Conservation (phyloP, 2,329 filamentous ascomycete species). For the Neonectria ditissima region DNA sequence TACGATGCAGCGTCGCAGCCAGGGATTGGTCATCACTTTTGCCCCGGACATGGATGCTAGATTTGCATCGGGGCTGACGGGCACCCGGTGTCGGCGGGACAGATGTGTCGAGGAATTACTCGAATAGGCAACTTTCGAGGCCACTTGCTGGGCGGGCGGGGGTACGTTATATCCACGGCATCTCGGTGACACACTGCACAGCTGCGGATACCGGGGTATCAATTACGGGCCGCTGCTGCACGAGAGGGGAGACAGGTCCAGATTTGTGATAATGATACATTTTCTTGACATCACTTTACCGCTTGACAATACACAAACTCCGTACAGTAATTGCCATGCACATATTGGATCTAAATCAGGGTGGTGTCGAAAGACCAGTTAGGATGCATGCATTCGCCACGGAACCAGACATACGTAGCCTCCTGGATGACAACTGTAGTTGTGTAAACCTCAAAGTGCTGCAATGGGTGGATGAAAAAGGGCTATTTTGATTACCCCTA, state of each 20-base stretch:
- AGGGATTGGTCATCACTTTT: slow-evolving; percentile 3
- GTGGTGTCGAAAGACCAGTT: too few relatives aligned
- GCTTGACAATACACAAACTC: neutral
- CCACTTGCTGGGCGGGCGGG: neutral
- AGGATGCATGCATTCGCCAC: too few relatives aligned
- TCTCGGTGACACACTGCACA: too few relatives aligned
- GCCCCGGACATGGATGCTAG: slow-evolving; percentile 1
- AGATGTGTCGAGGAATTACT: neutral
- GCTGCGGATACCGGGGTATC: neutral
- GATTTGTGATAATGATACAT: neutral
- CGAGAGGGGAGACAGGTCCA: neutral
- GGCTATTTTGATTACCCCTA: neutral
- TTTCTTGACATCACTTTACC: neutral
- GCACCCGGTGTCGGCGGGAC: neutral
- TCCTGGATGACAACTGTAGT: neutral
- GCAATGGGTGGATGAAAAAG: neutral
- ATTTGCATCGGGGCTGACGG: slow-evolving; percentile 1
- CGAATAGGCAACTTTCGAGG: neutral
- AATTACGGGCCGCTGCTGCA: neutral
- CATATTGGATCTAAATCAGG: too few relatives aligned
- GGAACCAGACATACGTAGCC: too few relatives aligned
- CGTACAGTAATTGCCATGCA: neutral
- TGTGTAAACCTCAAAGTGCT: neutral
- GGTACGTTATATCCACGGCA: too few relatives aligned
- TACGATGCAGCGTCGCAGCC: slow-evolving; percentile 9